phyloP scores from a whole-genome alignment of 1,284 basidiomycete genomes.

The Papiliotrema flavescens region DNA sequence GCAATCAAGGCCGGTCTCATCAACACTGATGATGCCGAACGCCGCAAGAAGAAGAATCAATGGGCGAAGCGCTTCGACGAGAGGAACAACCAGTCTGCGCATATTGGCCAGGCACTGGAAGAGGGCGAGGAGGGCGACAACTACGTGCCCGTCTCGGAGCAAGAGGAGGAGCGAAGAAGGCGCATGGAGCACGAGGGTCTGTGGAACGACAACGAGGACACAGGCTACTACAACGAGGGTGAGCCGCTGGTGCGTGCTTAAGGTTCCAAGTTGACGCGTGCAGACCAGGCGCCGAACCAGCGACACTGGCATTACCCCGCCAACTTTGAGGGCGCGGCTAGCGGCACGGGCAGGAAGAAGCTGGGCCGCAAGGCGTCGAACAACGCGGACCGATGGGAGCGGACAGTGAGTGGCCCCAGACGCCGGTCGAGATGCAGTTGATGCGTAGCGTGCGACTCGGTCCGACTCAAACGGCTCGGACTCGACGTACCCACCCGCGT shows the following conservation, averaged over 20 bases:
- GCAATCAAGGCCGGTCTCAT: constrained; percentile 82
- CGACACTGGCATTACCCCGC: constrained; percentile 49
- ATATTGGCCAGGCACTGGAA: constrained; percentile 67
- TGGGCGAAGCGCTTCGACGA: constrained; percentile 86
- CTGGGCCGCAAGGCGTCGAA: constrained; percentile 8
- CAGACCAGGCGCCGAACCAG: constrained; percentile 48
- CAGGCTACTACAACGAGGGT: constrained; percentile 48
- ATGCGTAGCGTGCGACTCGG: constrained; percentile 9
- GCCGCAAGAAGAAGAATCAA: constrained; percentile 72
- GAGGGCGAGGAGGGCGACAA: constrained; percentile 63
- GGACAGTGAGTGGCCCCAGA: constrained; percentile 14
- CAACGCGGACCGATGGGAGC: constrained; percentile 37
- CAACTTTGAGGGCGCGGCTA: constrained; percentile 49
- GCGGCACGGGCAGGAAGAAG: constrained; percentile 17
- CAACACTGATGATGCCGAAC: constrained; percentile 67
- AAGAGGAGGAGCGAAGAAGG: constrained; percentile 25
- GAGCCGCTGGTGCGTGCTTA: constrained; percentile 8
- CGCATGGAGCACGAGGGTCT: constrained; percentile 38
- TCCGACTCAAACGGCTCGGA: constrained; percentile 18
- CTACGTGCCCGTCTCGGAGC: constrained; percentile 35
- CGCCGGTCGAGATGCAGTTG: not conserved
- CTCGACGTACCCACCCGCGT: constrained; percentile 31
- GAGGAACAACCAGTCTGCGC: constrained; percentile 66
- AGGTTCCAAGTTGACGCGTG: not conserved
- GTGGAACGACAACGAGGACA: constrained; percentile 43